Conservation (phyloP, 495 filamentous ascomycete genomes). For the Neurospora discreta region DNA sequence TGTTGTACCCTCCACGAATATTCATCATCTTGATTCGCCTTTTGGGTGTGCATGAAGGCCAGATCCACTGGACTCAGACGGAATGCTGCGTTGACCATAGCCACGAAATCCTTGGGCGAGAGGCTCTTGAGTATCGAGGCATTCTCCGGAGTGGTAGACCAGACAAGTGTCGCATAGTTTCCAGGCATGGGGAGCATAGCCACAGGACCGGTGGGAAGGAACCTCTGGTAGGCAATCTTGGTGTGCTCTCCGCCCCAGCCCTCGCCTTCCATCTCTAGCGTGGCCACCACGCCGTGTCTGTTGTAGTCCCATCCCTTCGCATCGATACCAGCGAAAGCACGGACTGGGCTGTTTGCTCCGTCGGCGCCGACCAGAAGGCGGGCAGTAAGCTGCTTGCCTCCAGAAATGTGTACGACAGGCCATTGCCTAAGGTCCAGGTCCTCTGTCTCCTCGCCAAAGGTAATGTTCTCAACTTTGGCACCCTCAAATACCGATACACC, state of each 20-base stretch:
- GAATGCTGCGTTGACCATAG: slow-evolving; percentile 92
- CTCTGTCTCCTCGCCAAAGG: slow-evolving; percentile 56
- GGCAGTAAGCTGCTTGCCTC: slow-evolving; percentile 54
- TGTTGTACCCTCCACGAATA: slow-evolving; percentile 70
- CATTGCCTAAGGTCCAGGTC: slow-evolving; percentile 71
- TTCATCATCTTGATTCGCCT: slow-evolving; percentile 57
- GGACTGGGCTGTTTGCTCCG: slow-evolving; percentile 87
- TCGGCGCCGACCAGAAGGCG: slow-evolving; percentile 88
- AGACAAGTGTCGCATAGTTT: slow-evolving; percentile 74
- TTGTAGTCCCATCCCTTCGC: slow-evolving; percentile 89
- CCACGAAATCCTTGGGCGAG: slow-evolving; percentile 56
- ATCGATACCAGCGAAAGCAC: slow-evolving; percentile 75
- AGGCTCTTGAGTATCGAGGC: slow-evolving; percentile 73
- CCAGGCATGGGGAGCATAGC: slow-evolving; percentile 84
- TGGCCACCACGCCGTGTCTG: slow-evolving; percentile 83
- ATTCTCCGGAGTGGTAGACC: slow-evolving; percentile 74
- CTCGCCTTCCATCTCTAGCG: slow-evolving; percentile 54
- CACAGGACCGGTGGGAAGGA: slow-evolving; percentile 83
- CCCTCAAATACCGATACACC: slow-evolving; percentile 61
- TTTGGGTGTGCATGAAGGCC: slow-evolving; percentile 59
- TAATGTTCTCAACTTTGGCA: slow-evolving; percentile 64
- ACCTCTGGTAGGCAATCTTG: slow-evolving; percentile 86
- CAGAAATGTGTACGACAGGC: slow-evolving; percentile 66
- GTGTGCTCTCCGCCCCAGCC: slow-evolving; percentile 41
- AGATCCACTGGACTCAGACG: slow-evolving; percentile 69